Percentiles rank a stretch among this genome's conserved stretches.
phyloP scores from a whole-genome alignment of 2,329 filamentous ascomycete species.

The Dryadomyces sulphureus region DNA sequence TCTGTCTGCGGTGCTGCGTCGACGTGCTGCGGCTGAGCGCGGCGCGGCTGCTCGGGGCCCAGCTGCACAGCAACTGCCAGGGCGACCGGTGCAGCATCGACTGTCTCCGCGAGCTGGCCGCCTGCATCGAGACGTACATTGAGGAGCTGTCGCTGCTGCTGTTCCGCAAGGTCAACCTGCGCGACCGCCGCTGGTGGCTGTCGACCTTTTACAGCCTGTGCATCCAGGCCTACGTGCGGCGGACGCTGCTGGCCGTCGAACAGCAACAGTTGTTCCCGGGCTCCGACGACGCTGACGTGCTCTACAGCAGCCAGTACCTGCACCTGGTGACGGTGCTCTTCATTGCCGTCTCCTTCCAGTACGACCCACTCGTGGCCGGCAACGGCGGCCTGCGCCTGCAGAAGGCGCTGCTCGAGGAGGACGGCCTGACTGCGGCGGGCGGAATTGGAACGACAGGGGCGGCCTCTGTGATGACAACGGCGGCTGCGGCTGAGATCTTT shows the following conservation, averaged over 20 bases:
- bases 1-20: slow-evolving; percentile 16
- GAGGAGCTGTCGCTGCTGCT: slow-evolving; percentile 17
- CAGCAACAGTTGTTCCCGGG: slow-evolving; percentile 15
- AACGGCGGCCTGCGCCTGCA: slow-evolving; percentile 11
- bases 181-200: slow-evolving; percentile 18
- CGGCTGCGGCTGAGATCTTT: slow-evolving; percentile 3
- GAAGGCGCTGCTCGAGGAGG: slow-evolving; percentile 15
- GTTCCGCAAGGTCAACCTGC: slow-evolving; percentile 19
- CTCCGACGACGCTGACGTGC: slow-evolving; percentile 14
- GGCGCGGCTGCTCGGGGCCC: slow-evolving; percentile 11
- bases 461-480: not conserved
- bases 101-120: slow-evolving; percentile 14
- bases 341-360: slow-evolving; percentile 18
- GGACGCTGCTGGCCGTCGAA: slow-evolving; percentile 16
- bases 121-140: slow-evolving; percentile 14
- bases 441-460: too few species aligned
- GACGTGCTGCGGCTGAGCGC: slow-evolving; percentile 15
- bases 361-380: slow-evolving; percentile 16
- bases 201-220: slow-evolving; percentile 18
- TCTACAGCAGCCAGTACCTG: slow-evolving; percentile 16
- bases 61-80: slow-evolving; percentile 13
- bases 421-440: slow-evolving; percentile 8
- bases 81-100: slow-evolving; percentile 15
- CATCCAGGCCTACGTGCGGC: slow-evolving; percentile 18
- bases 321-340: slow-evolving; percentile 17